Conservation (phyloP, 1,284 basidiomycete species). For the Phellopilus nigrolimitatus region DNA sequence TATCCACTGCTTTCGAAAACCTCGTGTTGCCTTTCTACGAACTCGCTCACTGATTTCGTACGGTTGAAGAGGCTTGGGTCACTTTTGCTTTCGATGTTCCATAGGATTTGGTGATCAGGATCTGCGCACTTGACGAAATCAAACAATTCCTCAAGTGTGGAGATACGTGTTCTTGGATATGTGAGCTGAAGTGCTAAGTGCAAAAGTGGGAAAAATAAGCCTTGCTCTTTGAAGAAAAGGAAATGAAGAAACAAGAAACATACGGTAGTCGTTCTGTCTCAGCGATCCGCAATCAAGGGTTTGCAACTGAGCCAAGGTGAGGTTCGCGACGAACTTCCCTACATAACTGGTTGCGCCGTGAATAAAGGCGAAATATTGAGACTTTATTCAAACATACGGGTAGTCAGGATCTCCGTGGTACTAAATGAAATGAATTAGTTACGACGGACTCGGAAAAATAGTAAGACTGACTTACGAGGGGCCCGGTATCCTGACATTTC, state of each 20-base stretch:
- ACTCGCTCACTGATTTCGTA: conserved; percentile 59
- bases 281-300: conserved; percentile 77
- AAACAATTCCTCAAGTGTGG: conserved; percentile 70
- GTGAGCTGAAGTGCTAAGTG: conserved; percentile 55
- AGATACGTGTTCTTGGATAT: conserved; percentile 64
- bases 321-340: conserved; percentile 69
- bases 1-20: conserved; percentile 55
- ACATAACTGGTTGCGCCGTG: conserved; percentile 37
- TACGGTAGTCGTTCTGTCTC: conserved; percentile 57
- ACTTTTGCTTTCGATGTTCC: conserved; percentile 81
- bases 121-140: conserved; percentile 71
- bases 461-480: conserved; percentile 41
- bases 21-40: conserved; percentile 58
- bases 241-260: conserved; percentile 7
- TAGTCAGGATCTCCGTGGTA: conserved; percentile 51
- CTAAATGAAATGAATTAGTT: conserved; percentile 29
- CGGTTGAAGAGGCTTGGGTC: conserved; percentile 51
- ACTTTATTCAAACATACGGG: conserved; percentile 34
- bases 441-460: not conserved
- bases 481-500: conserved; percentile 65
- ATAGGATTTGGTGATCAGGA: conserved; percentile 50
- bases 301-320: conserved; percentile 72
- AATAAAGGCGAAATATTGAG: conserved; percentile 7
- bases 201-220: no score
- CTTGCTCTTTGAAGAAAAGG: no score